Conservation (phyloP, 176 grass and related monocot species). For the Oryza punctata region DNA sequence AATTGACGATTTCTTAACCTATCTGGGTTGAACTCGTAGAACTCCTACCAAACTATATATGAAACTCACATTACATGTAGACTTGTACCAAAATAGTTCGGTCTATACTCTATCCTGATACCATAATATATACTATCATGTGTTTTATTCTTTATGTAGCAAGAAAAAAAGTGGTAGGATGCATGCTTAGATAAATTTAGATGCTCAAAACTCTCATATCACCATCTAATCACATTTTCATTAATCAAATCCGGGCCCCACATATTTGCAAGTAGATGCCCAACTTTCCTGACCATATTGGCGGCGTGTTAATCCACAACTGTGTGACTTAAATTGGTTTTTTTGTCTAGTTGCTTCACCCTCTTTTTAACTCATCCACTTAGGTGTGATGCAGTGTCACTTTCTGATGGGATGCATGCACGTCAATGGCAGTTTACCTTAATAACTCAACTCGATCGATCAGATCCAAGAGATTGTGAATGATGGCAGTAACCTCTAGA, state of each 20-base stretch:
- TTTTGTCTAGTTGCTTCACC: constrained; percentile 1
- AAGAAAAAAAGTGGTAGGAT: not conserved
- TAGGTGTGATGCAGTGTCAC: constrained; percentile 38
- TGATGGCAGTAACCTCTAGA: constrained; percentile 21
- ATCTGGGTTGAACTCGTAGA: not conserved
- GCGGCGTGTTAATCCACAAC: constrained; percentile 59
- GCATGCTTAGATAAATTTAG: constrained; percentile 4
- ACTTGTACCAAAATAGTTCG: not conserved
- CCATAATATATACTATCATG: not conserved
- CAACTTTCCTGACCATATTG: constrained; percentile 54
- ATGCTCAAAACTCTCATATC: not conserved
- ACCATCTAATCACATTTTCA: constrained; percentile 27
- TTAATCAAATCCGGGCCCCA: not conserved
- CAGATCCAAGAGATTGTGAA: constrained; percentile 15
- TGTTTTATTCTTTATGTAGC: not conserved
- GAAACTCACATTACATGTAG: not conserved
- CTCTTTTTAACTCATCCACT: constrained; percentile 34
- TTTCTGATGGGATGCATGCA: constrained; percentile 51
- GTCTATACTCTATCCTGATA: not conserved
- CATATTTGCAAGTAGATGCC: constrained; percentile 40
- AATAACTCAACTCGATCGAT: constrained; percentile 29
- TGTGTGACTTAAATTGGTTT: constrained; percentile 38
- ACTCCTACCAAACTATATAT: too few species aligned
- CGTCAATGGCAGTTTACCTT: constrained; percentile 48
- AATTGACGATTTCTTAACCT: not conserved